phyloP scores from a whole-genome alignment of 345 rosid genomes.

The Pistacia atlantica region DNA sequence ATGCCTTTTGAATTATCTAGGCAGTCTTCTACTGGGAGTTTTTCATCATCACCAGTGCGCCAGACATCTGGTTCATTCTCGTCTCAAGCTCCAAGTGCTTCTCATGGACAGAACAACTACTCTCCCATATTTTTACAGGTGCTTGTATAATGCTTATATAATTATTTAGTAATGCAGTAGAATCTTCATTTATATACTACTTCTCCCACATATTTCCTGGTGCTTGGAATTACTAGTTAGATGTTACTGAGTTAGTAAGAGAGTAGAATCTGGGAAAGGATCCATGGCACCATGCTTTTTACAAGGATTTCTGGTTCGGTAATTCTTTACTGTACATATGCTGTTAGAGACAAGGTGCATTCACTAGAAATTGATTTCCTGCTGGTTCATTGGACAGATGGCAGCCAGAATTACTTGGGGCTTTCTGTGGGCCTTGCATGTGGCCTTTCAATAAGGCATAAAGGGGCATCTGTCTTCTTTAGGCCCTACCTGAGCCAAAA shows the following conservation, averaged over 20 bases:
- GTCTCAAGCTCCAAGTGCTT: slow-evolving; percentile 67
- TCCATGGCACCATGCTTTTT: too few relatives aligned
- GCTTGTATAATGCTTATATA: background rate
- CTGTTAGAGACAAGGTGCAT: background rate
- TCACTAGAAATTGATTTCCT: background rate
- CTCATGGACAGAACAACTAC: slow-evolving; percentile 79
- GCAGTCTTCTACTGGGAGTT: slow-evolving; percentile 78
- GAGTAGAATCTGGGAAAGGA: too few relatives aligned
- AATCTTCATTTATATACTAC: background rate
- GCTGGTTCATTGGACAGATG: background rate
- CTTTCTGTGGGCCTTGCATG: background rate
- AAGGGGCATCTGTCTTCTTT: background rate
- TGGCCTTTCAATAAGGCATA: background rate
- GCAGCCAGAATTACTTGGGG: background rate
- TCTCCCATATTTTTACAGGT: slow-evolving; percentile 99
- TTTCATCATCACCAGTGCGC: slow-evolving; percentile 65
- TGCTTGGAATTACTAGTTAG: too few relatives aligned
- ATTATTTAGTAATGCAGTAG: background rate
- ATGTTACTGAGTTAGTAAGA: too few relatives aligned
- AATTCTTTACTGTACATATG: background rate
- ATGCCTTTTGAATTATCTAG: slow-evolving; percentile 61
- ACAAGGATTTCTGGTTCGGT: too few relatives aligned
- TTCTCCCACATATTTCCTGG: too few relatives aligned
- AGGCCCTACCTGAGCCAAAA: background rate
- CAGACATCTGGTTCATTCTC: slow-evolving; percentile 65